phyloP scores from a whole-genome alignment of 495 filamentous ascomycete genomes.

The Choiromyces venosus region DNA sequence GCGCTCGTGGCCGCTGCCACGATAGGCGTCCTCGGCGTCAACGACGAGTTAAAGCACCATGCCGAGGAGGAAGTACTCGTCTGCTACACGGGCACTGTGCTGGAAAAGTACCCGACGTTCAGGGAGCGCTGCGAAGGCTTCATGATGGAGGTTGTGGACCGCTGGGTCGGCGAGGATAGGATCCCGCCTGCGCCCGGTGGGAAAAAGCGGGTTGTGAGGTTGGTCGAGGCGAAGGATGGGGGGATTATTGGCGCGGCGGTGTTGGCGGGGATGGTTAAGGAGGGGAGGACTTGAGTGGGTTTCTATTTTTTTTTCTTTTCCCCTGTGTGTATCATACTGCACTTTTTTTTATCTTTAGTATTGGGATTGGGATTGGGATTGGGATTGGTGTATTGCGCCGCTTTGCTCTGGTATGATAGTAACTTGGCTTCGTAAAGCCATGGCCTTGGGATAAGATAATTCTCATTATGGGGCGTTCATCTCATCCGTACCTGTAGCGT shows the following conservation, averaged over 20 bases:
- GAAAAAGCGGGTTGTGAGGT: constrained; percentile 40
- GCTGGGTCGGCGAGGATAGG: constrained; percentile 17
- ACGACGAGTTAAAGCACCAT: constrained; percentile 20
- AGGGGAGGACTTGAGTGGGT: constrained; percentile 24
- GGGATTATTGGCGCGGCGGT: constrained; percentile 56
- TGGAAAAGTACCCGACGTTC: constrained; percentile 58
- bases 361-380: background rate
- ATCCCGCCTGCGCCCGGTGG: background rate
- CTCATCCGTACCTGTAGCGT: background rate
- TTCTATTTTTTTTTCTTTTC: too few relatives aligned
- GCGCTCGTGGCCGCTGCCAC: constrained; percentile 39
- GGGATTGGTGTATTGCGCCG: too few relatives aligned
- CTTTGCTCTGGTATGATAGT: background rate
- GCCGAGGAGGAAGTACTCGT: constrained; percentile 36
- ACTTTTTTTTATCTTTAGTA: background rate
- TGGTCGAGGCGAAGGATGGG: constrained; percentile 52
- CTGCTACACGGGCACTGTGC: constrained; percentile 56
- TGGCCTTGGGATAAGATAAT: background rate
- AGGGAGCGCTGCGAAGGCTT: constrained; percentile 51
- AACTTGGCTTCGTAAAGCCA: background rate
- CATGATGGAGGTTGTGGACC: constrained; percentile 48
- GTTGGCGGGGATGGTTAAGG: constrained; percentile 50
- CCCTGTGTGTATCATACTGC: background rate
- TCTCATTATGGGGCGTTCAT: background rate
- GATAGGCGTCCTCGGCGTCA: constrained; percentile 29